Evolutionary conservation across 192 early-diverging fungal species (phyloP).

Genomic region (Umbelopsis vinacea): DNA sequence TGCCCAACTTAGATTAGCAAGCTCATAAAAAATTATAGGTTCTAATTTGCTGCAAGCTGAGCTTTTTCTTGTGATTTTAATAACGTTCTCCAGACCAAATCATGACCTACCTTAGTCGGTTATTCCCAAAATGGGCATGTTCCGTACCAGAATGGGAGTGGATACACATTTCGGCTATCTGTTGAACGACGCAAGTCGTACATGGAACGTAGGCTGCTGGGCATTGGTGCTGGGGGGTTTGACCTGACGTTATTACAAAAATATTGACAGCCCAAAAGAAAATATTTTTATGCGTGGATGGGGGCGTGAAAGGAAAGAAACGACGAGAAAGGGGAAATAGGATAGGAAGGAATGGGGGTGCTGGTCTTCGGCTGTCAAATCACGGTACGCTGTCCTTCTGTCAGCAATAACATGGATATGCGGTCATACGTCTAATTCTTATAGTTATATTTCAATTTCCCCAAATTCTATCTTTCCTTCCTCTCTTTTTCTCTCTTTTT

Average conservation of each 20-base stretch:
- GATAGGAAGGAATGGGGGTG: conserved; percentile 8
- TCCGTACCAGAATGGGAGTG: neutral
- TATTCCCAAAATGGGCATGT: conserved; percentile 20
- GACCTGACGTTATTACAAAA: neutral
- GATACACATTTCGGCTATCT: too few relatives aligned
- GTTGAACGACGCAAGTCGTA: too few relatives aligned
- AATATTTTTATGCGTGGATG: too few relatives aligned
- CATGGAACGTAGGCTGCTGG: too few relatives aligned
- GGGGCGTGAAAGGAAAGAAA: conserved; percentile 1
- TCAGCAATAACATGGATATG: too few relatives aligned
- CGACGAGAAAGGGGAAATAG: neutral
- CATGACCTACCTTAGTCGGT: conserved; percentile 1
- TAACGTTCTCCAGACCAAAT: conserved; percentile 17
- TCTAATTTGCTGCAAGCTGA: neutral
- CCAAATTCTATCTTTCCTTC: neutral
- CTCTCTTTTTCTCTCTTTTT: neutral
- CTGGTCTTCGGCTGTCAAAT: conserved; percentile 16
- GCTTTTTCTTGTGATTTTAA: neutral
- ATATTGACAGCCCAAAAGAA: neutral
- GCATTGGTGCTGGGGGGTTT: too few relatives aligned
- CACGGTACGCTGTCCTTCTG: conserved; percentile 7
- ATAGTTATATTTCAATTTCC: neutral
- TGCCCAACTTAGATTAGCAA: neutral
- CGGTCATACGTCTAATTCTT: neutral
- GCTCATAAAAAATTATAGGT: neutral